Conservation (phyloP, 306 rosid species). For the Quercus parvula region DNA sequence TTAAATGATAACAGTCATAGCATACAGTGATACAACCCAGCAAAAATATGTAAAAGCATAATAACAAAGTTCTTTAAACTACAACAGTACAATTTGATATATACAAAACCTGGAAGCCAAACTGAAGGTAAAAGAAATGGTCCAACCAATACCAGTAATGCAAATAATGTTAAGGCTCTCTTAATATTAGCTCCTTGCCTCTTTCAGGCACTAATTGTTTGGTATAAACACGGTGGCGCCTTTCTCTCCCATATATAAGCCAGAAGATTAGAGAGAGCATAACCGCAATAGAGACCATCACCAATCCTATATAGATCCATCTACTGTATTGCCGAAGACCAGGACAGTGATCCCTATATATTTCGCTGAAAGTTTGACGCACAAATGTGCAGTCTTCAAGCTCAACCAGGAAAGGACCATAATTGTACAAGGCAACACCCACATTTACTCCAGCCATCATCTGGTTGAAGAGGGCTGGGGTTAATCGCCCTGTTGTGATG, state of each 20-base stretch:
- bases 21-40: too few species aligned
- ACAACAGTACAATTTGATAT: not conserved
- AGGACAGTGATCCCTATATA: conserved; percentile 54
- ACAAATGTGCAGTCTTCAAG: conserved; percentile 63
- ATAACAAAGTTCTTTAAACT: not conserved
- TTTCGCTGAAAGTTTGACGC: conserved; percentile 47
- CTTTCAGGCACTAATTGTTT: conserved; percentile 28
- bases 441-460: conserved; percentile 45
- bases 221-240: conserved; percentile 61
- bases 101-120: not conserved
- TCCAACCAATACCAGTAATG: conserved; percentile 4
- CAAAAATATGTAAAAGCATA: not conserved
- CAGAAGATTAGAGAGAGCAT: conserved; percentile 66
- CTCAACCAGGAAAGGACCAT: conserved; percentile 58
- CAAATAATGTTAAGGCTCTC: not conserved
- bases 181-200: conserved; percentile 2
- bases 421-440: conserved; percentile 52
- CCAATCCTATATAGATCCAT: conserved; percentile 53
- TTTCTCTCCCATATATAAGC: conserved; percentile 61
- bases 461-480: conserved; percentile 48
- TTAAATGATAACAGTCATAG: too few species aligned
- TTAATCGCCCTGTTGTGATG: conserved; percentile 49
- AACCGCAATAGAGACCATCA: conserved; percentile 52
- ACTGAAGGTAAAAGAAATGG: conserved; percentile 1
- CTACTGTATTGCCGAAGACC: conserved; percentile 26